A percentile compares a stretch with the other conserved stretches of the same genome.
phyloP scores from a whole-genome alignment of 371 early-diverging fungal genomes.

The Racocetra persica region DNA sequence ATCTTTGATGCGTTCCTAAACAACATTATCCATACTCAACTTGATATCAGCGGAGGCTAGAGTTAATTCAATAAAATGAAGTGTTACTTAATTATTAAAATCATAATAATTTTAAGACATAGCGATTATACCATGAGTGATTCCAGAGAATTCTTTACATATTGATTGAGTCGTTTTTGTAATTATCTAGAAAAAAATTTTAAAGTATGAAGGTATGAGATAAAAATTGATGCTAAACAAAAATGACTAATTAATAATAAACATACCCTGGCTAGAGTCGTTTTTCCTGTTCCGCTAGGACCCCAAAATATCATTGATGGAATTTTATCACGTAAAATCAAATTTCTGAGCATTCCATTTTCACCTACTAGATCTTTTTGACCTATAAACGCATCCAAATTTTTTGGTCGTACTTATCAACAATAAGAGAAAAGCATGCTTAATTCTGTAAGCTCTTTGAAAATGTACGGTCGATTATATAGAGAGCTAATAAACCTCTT shows the following conservation, averaged over 20 bases:
- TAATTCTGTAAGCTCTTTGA: background rate
- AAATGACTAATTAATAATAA: constrained; percentile 13
- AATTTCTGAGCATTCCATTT: constrained; percentile 63
- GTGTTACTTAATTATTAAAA: background rate
- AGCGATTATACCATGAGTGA: constrained; percentile 11
- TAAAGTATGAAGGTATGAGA: background rate
- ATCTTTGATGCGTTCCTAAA: background rate
- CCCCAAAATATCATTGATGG: constrained; percentile 79
- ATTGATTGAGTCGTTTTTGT: constrained; percentile 68
- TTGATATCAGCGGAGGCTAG: constrained; percentile 75
- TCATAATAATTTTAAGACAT: constrained; percentile 51
- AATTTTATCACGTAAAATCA: constrained; percentile 71
- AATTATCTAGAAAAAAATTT: constrained; percentile 56
- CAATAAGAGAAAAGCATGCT: background rate
- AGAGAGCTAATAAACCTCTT: background rate
- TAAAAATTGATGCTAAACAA: background rate
- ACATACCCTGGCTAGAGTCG: constrained; percentile 69
- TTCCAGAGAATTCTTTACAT: constrained; percentile 46
- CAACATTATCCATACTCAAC: constrained; percentile 7
- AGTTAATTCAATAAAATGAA: constrained; percentile 72
- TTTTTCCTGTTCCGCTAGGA: constrained; percentile 89
- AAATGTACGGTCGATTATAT: background rate
- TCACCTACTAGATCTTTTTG: constrained; percentile 76
- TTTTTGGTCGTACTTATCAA: constrained; percentile 67
- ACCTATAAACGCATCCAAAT: constrained; percentile 73